Base-by-base conservation (phyloP, 371 early-diverging fungal species). In the Blakeslea trispora region DNA sequence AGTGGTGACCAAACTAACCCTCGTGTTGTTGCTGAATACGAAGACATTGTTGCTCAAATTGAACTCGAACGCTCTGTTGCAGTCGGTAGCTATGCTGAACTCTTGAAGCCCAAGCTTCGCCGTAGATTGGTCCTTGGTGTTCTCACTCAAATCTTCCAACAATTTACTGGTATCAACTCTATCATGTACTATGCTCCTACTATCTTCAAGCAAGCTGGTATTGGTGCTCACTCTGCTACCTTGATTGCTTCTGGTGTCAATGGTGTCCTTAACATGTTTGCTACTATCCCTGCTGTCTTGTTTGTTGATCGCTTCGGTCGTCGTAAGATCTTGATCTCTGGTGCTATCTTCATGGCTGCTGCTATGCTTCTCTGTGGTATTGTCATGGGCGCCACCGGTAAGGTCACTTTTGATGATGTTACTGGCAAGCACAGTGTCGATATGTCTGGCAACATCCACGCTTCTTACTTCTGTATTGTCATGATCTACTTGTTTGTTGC, bases 261-360 rank as follows among this genome's bases (percentile, higher is more conserved):
- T 47, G 88, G 89, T 61, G 74, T 83, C 51, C 69, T 89, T 52
- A 88, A 89, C 57, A 72, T 87, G 56, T 47, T 84, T 53, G 71
- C 81, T 44, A 89, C 90, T 35, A 79, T 89, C 45, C 87, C 89
- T n/a, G 89, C 90, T 48, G 83, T 90, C 47, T 62, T 89, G 14
- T 89, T 48, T 55, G 46, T 75, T 43, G 75, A 75, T 54, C 59
- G 59, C 22, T 59, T 71, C n/a, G 75, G 75, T 59, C 71, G 75
- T 53, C 66, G 71, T 52, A 50, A 47, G 59, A 66, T 67, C 17
- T 40, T 75, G 51, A 64, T 75, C 19, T 60, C 57, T 32, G 75
- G 75, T 55, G 71, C 75, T 44, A 8, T 68, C 15, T 22, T 63
- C 50, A 75, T 75, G 75, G 68, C 64, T 58, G 13, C 47, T 46